Evolutionary conservation across 2,329 filamentous ascomycete species (phyloP).

Genomic region (Nothophaeocryptopus gaeumannii): DNA sequence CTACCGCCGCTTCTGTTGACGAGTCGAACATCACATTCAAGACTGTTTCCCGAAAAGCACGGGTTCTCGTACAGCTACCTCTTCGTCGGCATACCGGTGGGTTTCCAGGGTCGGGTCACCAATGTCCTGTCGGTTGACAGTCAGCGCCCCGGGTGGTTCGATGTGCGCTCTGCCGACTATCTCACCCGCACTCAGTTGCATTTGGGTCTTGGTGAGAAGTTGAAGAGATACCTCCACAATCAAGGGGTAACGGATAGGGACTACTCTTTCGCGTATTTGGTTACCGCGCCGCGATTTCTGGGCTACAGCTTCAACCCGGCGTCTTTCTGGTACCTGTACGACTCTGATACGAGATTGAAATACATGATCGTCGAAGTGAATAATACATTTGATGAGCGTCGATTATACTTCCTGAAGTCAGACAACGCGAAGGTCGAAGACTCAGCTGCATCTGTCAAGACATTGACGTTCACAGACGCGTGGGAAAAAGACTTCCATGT

Average conservation of each 20-base stretch:
- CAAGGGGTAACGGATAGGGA: slow-evolving; percentile 58
- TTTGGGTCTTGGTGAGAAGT: slow-evolving; percentile 60
- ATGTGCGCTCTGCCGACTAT: slow-evolving; percentile 60
- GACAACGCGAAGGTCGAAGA: slow-evolving; percentile 20
- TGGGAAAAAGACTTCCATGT: slow-evolving; percentile 75
- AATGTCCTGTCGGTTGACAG: slow-evolving; percentile 54
- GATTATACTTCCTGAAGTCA: slow-evolving; percentile 61
- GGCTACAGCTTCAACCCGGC: slow-evolving; percentile 73
- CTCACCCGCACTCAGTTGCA: slow-evolving; percentile 54
- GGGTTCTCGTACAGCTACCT: slow-evolving; percentile 70
- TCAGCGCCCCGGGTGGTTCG: slow-evolving; percentile 52
- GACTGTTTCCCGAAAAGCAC: slow-evolving; percentile 66
- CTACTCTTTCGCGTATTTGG: slow-evolving; percentile 67
- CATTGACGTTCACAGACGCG: slow-evolving; percentile 45
- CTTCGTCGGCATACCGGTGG: slow-evolving; percentile 64
- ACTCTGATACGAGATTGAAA: slow-evolving; percentile 53
- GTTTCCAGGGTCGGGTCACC: slow-evolving; percentile 56
- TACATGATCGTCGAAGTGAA: slow-evolving; percentile 72
- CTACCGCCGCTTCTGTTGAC: slow-evolving; percentile 59
- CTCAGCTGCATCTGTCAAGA: slow-evolving; percentile 8
- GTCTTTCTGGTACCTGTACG: slow-evolving; percentile 78
- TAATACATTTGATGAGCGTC: slow-evolving; percentile 71
- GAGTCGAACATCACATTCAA: slow-evolving; percentile 62
- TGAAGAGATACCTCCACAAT: slow-evolving; percentile 56
- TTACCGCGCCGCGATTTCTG: slow-evolving; percentile 67